Evolutionary conservation across 2,329 filamentous ascomycete species (phyloP).

Genomic region (Aureobasidium subglaciale): DNA sequence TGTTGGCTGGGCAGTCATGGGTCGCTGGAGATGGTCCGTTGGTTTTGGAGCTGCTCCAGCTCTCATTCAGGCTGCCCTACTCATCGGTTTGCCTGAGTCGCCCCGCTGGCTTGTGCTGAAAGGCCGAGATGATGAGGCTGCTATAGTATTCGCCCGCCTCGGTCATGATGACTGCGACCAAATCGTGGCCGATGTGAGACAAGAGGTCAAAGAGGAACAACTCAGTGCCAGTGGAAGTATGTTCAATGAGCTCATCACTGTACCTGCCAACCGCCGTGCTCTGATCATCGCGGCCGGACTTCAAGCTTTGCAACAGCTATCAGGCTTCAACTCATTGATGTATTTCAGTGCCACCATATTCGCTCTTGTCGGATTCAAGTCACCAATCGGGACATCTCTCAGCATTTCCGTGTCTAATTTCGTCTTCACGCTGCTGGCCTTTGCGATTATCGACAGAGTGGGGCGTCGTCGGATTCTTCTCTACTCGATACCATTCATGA

Average conservation of each 20-base stretch:
- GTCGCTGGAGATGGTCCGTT: constrained; percentile 87
- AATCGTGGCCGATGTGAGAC: constrained; percentile 63
- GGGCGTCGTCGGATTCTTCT: constrained; percentile 58
- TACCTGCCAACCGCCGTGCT: constrained; percentile 58
- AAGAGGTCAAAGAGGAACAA: constrained; percentile 65
- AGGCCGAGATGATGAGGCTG: constrained; percentile 55
- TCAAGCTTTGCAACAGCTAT: constrained; percentile 72
- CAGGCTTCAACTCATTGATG: constrained; percentile 36
- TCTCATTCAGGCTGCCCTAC: constrained; percentile 58
- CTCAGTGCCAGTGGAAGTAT: constrained; percentile 25
- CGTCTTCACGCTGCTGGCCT: constrained; percentile 39
- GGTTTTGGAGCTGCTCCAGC: constrained; percentile 77
- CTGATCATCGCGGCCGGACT: constrained; percentile 78
- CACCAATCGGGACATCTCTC: constrained; percentile 39
- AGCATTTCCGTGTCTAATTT: constrained; percentile 41
- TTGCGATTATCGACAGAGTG: constrained; percentile 38
- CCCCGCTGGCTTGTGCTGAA: constrained; percentile 78
- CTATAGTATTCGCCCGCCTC: constrained; percentile 48
- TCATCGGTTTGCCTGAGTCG: constrained; percentile 75
- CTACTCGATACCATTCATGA: constrained; percentile 79
- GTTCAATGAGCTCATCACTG: constrained; percentile 3
- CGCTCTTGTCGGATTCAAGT: constrained; percentile 38
- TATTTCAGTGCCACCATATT: constrained; percentile 45
- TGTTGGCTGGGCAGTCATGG: constrained; percentile 61
- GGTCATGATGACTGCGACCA: constrained; percentile 26